Evolutionary conservation across 2,329 filamentous ascomycete species (phyloP), one percentile per base, ranked within the genome.

Genomic region (Aspergillus eucalypticola): DNA sequence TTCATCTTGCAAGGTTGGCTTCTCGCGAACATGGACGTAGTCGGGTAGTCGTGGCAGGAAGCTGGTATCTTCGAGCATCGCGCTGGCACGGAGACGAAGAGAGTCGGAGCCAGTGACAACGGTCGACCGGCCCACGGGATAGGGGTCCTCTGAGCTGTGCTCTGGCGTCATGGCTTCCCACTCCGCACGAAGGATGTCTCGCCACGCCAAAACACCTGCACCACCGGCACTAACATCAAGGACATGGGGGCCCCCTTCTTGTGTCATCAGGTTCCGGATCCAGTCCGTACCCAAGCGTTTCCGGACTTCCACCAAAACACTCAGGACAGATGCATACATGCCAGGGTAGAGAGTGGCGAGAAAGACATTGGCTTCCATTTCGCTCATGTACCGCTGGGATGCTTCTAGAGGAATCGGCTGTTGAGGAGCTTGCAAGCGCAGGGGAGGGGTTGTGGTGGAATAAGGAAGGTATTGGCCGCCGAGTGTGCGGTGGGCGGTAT

Each of bases 11-110:
- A 91, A 73, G 38, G 84, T 80, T 5, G 78, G 83, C 59, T 81
- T 79, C 17, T 85, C 82, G 8, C 83, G 81, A 52, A 85, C 85
- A 60, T 88, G 88, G 25, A 92, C 76, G 64, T 94, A 92, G 70
- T 98, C 92, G 0, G 95, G 95, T n/a, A 98, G 79, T 3, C 93
- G 88, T 7, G 94, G 93, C 7, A 99, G 82, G 71, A 99, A 97
- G 0, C 90, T 96, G 0, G 95, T 98, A 73, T 97, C 89, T 39
- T 96, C 84, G 11, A 99, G 80, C 64, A 98, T 85, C 17, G 81
- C 82, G 65, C 92, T 91, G 23, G 92, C 82, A 32, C 92, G 89
- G 58, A 90, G 82, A 17, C 92, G 87, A 27, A 99, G 81, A 2
- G 86, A 79, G 63, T 92, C 86, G 0, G 91, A 90, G 0, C 88